Evolutionary conservation across 2,329 filamentous ascomycete genomes (phyloP).

Genomic region (Exutisphaerella laricina): DNA sequence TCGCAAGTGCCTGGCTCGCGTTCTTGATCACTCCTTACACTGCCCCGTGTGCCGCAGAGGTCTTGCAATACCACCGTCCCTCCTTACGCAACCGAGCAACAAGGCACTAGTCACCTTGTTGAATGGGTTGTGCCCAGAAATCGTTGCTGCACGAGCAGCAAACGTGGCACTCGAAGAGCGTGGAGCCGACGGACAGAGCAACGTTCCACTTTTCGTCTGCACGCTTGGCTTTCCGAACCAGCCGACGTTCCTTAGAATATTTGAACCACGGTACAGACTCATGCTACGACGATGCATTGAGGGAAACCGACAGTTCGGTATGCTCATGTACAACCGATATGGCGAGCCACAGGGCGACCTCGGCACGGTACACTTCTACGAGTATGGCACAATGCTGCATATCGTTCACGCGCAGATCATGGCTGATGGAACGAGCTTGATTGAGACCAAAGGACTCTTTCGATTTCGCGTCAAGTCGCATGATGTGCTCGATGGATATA

Average conservation of each 20-base stretch:
- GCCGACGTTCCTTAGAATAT: conserved; percentile 84
- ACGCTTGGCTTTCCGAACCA: conserved; percentile 75
- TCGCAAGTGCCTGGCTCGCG: conserved; percentile 67
- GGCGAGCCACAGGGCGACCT: conserved; percentile 49
- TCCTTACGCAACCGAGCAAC: conserved; percentile 54
- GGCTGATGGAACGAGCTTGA: conserved; percentile 71
- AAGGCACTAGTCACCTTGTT: conserved; percentile 58
- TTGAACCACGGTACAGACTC: conserved; percentile 84
- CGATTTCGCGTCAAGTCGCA: conserved; percentile 68
- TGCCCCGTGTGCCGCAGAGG: conserved; percentile 75
- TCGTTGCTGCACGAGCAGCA: conserved; percentile 54
- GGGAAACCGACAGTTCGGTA: conserved; percentile 71
- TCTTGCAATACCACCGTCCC: conserved; percentile 50
- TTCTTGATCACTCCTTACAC: conserved; percentile 68
- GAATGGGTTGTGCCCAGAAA: conserved; percentile 62
- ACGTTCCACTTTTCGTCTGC: conserved; percentile 72
- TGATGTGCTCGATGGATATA: conserved; percentile 67
- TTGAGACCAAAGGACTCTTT: conserved; percentile 71
- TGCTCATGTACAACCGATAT: conserved; percentile 66
- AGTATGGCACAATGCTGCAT: conserved; percentile 71
- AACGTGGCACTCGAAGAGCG: conserved; percentile 55
- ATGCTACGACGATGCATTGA: conserved; percentile 78
- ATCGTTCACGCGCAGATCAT: conserved; percentile 70
- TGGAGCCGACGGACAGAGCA: conserved; percentile 50
- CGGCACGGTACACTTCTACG: conserved; percentile 55